Percentiles rank a stretch among this genome's conserved stretches.
Conservation (phyloP, 306 rosid species). For the Quercus bicolor region DNA sequence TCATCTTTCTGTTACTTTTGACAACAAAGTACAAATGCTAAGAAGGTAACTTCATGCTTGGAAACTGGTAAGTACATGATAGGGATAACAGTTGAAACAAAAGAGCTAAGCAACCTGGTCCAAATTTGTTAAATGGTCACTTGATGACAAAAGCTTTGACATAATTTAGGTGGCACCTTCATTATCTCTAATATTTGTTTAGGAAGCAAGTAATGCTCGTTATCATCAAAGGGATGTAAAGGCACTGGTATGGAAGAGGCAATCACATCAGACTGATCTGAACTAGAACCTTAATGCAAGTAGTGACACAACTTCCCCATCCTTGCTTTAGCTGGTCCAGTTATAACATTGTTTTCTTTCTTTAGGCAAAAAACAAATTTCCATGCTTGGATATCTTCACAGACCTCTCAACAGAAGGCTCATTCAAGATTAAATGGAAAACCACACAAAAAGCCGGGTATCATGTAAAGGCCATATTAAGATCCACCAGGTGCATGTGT, state of each 20-base stretch:
- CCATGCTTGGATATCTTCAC: neutral
- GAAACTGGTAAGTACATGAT: neutral
- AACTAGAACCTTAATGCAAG: neutral
- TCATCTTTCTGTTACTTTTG: neutral
- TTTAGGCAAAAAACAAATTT: neutral
- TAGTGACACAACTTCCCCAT: too few species aligned
- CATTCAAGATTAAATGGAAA: neutral
- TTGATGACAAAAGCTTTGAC: neutral
- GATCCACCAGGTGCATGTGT: too few species aligned
- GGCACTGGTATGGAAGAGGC: neutral
- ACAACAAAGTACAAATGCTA: neutral
- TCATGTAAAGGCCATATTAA: too few species aligned
- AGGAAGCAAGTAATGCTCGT: neutral
- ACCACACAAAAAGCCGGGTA: neutral
- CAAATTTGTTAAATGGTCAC: neutral
- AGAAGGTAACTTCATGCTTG: constrained; percentile 4
- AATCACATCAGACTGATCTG: neutral
- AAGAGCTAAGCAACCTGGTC: neutral
- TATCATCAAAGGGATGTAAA: neutral
- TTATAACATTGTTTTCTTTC: too few species aligned
- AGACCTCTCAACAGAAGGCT: neutral
- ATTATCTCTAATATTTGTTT: neutral
- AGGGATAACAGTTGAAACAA: neutral
- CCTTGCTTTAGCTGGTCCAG: too few species aligned
- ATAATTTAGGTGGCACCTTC: neutral